These are phyloP conservation scores for Grosmannia penicillata DNA, from an alignment of 2,329 filamentous ascomycete genomes.

Conservation along the genomic window DNA sequence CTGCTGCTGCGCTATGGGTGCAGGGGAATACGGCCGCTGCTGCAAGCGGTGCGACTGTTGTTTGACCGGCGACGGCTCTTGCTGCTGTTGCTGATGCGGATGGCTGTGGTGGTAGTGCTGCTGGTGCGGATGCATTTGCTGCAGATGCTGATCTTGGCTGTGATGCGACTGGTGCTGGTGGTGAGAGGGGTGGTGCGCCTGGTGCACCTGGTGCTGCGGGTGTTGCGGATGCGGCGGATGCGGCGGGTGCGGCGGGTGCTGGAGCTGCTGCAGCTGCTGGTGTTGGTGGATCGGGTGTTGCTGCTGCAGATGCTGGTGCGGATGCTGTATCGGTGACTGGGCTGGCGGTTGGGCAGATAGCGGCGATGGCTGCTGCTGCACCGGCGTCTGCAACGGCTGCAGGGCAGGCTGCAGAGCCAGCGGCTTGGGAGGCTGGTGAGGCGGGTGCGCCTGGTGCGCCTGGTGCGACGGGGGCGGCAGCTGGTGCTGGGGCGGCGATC, in stretches of 20 bases:
- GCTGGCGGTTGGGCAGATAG: background rate
- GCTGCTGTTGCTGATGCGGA: background rate
- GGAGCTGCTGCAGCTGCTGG: constrained; percentile 1
- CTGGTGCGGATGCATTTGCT: background rate
- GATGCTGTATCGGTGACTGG: constrained; percentile 1
- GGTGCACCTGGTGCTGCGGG: background rate
- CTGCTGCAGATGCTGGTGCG: constrained; percentile 13
- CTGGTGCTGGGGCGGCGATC: constrained; percentile 17
- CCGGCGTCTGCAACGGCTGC: constrained; percentile 2
- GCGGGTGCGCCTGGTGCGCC: constrained; percentile 2
- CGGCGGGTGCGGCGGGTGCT: background rate
- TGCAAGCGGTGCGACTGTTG: background rate
- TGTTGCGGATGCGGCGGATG: background rate
- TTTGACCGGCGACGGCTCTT: constrained; percentile 2
- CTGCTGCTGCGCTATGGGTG: background rate
- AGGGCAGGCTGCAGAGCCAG: constrained; percentile 1
- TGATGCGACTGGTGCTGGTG: background rate
- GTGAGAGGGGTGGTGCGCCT: constrained; percentile 8
- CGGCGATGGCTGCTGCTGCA: background rate
- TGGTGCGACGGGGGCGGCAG: constrained; percentile 2
- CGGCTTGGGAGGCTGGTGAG: background rate
- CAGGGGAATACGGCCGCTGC: constrained; percentile 2
- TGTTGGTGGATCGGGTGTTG: constrained; percentile 4
- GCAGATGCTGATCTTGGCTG: background rate
- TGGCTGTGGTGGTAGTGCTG: constrained; percentile 5